Base-by-base conservation (phyloP, 305 asterid species). In the Fraxinus greggii region DNA sequence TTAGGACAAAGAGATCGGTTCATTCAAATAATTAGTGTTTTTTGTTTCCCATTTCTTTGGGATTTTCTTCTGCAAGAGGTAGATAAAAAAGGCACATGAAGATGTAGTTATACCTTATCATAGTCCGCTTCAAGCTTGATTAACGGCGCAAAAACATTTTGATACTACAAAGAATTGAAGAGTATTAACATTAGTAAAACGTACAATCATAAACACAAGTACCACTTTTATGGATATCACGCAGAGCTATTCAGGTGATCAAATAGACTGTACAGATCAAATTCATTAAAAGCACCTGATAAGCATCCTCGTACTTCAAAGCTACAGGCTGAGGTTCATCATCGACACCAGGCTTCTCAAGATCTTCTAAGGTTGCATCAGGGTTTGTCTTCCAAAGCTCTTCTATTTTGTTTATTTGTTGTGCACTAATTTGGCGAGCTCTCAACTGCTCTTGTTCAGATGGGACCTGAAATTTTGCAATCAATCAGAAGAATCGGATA, bases 301-400 rank as follows among this genome's bases (percentile, higher is more conserved):
- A 97, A 82, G 99, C 99, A 92, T 97, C 99, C 88, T 94, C 98
- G 83, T 97, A 97, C 89, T 97, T 97, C 92, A 88, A 83, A 69
- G 86, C 98, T 79, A 94, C 99, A 78, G 97, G 85, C 87, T 97
- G 98, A 79, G 99, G 98, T 89, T 97, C 99, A 72, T 97, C 99
- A 87, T 97, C 99, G 72, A 97, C 98, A 32, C 98, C 98, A 82
- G 99, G 99, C 93, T 97, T 97, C 93, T 97, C 98, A 79, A 97
- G 99, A 91, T 97, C 99, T 88, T 97, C 99, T 86, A 97, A 85
- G 80, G 96, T 85, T 78, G 99, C 98, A 91, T 97, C 98, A 29
- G 99, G 98, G 83, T 94, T 97, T 79, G 99, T 89, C 88, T 97
- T 97, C 99, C 99, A 97, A 78, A 97, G 97, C 92, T 97, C 99